Base-by-base conservation (phyloP, 1,284 basidiomycete genomes). In the Erythrobasidium hasegawianum region DNA sequence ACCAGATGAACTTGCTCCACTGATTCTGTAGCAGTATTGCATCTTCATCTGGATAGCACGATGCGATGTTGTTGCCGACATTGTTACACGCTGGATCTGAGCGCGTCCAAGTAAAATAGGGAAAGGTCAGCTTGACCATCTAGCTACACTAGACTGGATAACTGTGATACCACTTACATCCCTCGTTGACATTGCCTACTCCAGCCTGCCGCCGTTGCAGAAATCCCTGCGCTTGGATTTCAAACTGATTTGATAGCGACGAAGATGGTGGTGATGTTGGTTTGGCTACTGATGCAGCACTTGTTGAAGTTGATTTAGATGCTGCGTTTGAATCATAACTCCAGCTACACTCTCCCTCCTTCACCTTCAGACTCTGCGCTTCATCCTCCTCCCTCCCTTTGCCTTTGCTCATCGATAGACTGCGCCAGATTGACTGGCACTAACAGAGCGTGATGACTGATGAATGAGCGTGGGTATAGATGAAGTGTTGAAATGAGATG, bases 1-100 rank as follows among this genome's bases (percentile, higher is more conserved):
- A 64, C 72, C 88, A 89, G 73, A 90, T 84, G 74, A 89, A 85
- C 39, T 83, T 81, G 5, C 85, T 83, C 81, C 83, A 88, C 67
- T 87, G 77, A 73, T 85, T 82, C 75, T 90, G 88, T 22, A 81
- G 76, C 67, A 89, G 79, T 26, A 78, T 67, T 29, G 82, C 82
- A 68, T 80, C 77, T 9, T 76, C 53, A 0, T 78, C 80, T 11
- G 88, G 88, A 73, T 81, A 89, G 76, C 88, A 90, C 5, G 88
- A 87, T 49, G 84, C 80, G 64, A 87, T 78, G 57, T 83, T 77
- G 77, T 90, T 90, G 69, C 83, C 83, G n/a, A 73, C 74, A 49
- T 72, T 58, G 62, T 69, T 70, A 72, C 76, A 77, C 20, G 70
- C 55, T 18, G 76, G 76, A 45, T 76, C 75, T 76, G 45, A n/a